Evolutionary conservation across 345 rosid genomes (phyloP), one percentile per base, ranked within the genome.

Genomic region (Eucalyptus regnans): DNA sequence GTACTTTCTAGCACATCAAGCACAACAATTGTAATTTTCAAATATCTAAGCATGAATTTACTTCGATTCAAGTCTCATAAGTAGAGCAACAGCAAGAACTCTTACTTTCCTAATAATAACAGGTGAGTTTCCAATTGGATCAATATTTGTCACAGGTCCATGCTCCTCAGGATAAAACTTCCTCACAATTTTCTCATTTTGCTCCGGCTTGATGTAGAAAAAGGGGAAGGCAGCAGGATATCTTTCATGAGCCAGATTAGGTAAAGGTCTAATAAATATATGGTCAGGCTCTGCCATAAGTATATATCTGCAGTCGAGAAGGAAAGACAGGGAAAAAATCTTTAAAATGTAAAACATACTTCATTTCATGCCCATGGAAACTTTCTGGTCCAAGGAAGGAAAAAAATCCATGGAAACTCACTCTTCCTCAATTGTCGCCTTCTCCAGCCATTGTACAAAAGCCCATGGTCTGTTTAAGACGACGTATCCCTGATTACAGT

Each of bases 401-500:
- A 76, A 86, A 8, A 44, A 64, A 81, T 87, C 89, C 87, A 84
- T 13, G 43, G 76, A 68, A 64, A 87, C 98, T 94, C 94, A 98
- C 99, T 98, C 98, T 94, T 97, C 99, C 90, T 94, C 93, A 50
- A 98, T 97, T 79, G 94, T 94, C 87, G 99, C 96, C 90, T 95
- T 98, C 90, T 95, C 97, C 91, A 98, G 95, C 99, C 99, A 97
- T 85, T 97, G 99, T 88, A 95, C 99, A 87, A 98, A 98, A 7
- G 99, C 99, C 98, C 99, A 98, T 41, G 99, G 99, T 91, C 99
- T 95, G 90, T 98, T 97, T 88, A 98, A 93, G 90, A 98, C 99
- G 88, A 97, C 94, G 90, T 98, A 98, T 58, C 99, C 99, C 99
- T 98, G 96, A n/a, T 89, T 11, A 87, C 15, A 4, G 27, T 76